Evolutionary conservation across 495 filamentous ascomycete species (phyloP).

Genomic region (Tricharina praecox): DNA sequence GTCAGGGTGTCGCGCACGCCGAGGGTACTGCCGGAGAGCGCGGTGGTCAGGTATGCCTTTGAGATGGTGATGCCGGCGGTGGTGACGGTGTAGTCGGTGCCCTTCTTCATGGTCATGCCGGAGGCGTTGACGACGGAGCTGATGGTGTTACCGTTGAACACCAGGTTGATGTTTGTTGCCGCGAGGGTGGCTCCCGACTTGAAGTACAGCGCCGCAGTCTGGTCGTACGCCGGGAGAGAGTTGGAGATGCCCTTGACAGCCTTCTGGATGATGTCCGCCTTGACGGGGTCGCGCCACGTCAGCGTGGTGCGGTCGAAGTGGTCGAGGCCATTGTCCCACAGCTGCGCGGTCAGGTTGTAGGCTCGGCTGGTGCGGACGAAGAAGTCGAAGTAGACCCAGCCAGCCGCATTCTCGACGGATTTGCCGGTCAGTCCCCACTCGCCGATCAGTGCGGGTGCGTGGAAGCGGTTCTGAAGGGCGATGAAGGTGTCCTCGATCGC

Average conservation of each 20-base stretch:
- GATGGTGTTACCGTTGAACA: slow-evolving; percentile 41
- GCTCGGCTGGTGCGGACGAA: slow-evolving; percentile 31
- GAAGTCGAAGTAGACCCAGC: slow-evolving; percentile 43
- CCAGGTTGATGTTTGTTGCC: slow-evolving; percentile 32
- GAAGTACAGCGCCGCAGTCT: slow-evolving; percentile 30
- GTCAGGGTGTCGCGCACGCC: slow-evolving; percentile 37
- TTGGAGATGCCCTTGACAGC: slow-evolving; percentile 33
- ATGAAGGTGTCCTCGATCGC: slow-evolving; percentile 36
- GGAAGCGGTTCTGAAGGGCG: slow-evolving; percentile 37
- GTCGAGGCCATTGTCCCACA: slow-evolving; percentile 45
- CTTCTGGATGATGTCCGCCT: slow-evolving; percentile 33
- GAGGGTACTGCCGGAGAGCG: slow-evolving; percentile 27
- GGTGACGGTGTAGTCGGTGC: slow-evolving; percentile 34
- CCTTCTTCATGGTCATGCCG: slow-evolving; percentile 24
- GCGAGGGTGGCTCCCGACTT: slow-evolving; percentile 33
- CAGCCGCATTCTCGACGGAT: slow-evolving; percentile 37
- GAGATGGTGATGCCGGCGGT: slow-evolving; percentile 34
- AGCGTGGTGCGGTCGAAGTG: slow-evolving; percentile 32
- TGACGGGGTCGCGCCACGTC: slow-evolving; percentile 36
- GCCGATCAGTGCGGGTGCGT: slow-evolving; percentile 41
- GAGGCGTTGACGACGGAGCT: slow-evolving; percentile 30
- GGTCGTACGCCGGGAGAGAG: slow-evolving; percentile 31
- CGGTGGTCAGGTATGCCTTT: slow-evolving; percentile 33
- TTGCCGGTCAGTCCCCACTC: slow-evolving; percentile 38
- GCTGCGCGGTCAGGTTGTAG: slow-evolving; percentile 33